These are phyloP conservation scores for Pleochaeta shiraiana DNA, from an alignment of 2,329 filamentous ascomycete species.

Conservation along the genomic window DNA sequence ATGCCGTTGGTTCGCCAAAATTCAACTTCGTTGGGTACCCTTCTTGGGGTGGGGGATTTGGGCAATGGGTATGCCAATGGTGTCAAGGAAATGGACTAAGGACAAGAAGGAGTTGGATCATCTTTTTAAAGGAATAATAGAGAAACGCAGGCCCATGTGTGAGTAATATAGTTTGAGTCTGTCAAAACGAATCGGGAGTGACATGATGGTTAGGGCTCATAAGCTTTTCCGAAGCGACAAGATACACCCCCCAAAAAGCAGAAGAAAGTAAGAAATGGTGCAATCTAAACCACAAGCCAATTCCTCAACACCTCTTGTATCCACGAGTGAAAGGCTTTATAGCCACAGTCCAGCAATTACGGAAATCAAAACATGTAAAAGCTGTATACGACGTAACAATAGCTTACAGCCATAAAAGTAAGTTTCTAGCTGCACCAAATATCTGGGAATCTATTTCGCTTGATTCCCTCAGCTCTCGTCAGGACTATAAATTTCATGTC, in stretches of 20 bases:
- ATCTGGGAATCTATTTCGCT: conserved; percentile 31
- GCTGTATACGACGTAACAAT: conserved; percentile 34
- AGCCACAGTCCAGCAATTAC: conserved; percentile 32
- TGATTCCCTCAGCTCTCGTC: conserved; percentile 20
- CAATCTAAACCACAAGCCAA: conserved; percentile 25
- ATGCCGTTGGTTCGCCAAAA: conserved; percentile 40
- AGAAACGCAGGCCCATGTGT: conserved; percentile 34
- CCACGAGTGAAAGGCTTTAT: conserved; percentile 39
- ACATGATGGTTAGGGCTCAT: conserved; percentile 31
- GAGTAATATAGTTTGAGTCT: no score
- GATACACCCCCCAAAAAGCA: conserved; percentile 32
- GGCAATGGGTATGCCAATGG: conserved; percentile 42
- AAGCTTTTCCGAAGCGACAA: conserved; percentile 40
- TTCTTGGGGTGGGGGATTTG: conserved; percentile 41
- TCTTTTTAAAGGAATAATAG: conserved; percentile 32
- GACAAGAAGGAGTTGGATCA: conserved; percentile 33
- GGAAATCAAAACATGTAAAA: conserved; percentile 27
- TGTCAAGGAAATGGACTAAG: conserved; percentile 34
- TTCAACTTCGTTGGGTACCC: conserved; percentile 33
- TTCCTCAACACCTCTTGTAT: conserved; percentile 35
- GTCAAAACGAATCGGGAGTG: no score
- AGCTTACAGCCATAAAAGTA: conserved; percentile 25
- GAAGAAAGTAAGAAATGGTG: conserved; percentile 30
- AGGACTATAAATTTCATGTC: conserved; percentile 27
- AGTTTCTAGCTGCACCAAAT: conserved; percentile 25